These are phyloP conservation scores for Dicorynia guianensis DNA, from an alignment of 306 rosid genomes.

Conservation along the genomic window DNA sequence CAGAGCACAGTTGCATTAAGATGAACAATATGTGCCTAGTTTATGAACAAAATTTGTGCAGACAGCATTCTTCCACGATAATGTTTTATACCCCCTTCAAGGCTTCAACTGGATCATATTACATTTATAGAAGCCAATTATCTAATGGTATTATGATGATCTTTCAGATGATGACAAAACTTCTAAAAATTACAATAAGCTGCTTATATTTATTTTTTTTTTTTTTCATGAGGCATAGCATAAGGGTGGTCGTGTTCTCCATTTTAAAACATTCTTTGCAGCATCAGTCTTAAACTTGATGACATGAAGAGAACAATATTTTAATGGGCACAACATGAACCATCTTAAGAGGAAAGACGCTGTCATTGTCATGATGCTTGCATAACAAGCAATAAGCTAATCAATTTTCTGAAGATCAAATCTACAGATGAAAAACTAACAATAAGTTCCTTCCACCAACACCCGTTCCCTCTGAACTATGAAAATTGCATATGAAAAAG, in stretches of 20 bases:
- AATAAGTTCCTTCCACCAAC: conserved; percentile 13
- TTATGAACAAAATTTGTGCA: no score
- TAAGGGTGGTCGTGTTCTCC: conserved; percentile 13
- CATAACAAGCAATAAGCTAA: neutral
- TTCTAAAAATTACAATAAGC: no score
- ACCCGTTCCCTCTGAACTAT: neutral
- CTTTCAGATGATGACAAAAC: no score
- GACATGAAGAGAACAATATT: conserved; percentile 3
- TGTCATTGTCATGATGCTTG: conserved; percentile 16
- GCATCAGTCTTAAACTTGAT: conserved; percentile 20
- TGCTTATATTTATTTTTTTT: no score
- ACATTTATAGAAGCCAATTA: no score
- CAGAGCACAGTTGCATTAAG: no score
- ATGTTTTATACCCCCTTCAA: no score
- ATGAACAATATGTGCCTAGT: no score
- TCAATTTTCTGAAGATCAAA: conserved; percentile 34
- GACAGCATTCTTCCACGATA: no score
- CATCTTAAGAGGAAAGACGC: conserved; percentile 22
- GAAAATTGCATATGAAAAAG: neutral
- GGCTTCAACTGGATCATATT: no score
- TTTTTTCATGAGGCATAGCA: no score
- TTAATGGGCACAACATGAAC: conserved; percentile 3
- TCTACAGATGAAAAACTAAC: neutral
- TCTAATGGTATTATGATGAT: no score
- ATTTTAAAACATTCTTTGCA: neutral